Evolutionary conservation across 306 rosid species (phyloP), one percentile per base, ranked within the genome.

Genomic region (Arachis stenosperma): DNA sequence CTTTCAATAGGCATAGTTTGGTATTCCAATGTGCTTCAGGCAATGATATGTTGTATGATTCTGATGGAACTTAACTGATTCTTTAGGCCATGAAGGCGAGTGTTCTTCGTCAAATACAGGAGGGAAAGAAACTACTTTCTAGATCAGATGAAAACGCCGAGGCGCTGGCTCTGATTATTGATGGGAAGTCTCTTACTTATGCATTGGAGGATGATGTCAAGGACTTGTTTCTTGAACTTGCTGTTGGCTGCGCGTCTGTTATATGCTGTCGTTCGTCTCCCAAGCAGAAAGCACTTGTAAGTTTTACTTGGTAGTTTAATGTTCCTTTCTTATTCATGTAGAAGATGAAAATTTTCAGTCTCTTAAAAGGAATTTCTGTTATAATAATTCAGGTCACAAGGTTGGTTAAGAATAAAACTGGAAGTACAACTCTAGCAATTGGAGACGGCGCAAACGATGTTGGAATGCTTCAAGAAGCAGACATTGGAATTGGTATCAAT

Each of bases 401-500:
- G 71, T 71, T 95, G 55, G 99, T 95, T 37, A 95, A 95, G 83
- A 60, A 57, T 39, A 88, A 79, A 79, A 88, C 88, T 53, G 91
- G 93, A 36, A 80, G 74, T 48, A 95, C 98, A 71, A 91, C 93
- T 67, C 90, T 95, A 58, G 99, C 98, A 61, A 82, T 95, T 80
- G 99, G 99, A 80, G 99, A 95, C 81, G 99, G 99, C 44, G 99
- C 99, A 75, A 95, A 95, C 75, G 99, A 95, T 80, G 99, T 95
- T 1, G 99, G 98, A 66, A 95, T 95, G 99, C 96, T 95, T 67
- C 99, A 95, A 84, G 99, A 95, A 86, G 99, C 99, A 10, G 99
- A 95, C 78, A 95, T 95, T 67, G 99, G 99, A 48, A 48, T 95
- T 58, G 99, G 99, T 70, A 95, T 95, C 61, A 95, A 96, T 51